A percentile compares a stretch with the other conserved stretches of the same genome.
phyloP scores from a whole-genome alignment of 257 asterid genomes.

The Plectranthus barbatus region DNA sequence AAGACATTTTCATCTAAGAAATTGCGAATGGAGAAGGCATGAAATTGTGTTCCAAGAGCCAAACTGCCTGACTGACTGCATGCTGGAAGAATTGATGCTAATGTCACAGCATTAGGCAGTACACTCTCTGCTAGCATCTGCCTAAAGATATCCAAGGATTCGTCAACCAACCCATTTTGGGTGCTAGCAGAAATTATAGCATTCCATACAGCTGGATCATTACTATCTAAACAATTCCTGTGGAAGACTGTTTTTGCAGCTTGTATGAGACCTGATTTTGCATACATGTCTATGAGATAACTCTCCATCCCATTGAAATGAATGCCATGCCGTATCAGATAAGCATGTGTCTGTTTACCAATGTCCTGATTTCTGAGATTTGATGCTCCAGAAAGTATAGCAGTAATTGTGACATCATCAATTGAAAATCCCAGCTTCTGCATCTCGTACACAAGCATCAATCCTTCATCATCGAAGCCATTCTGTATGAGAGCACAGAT shows the following conservation, averaged over 20 bases:
- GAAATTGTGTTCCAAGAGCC: conserved; percentile 59
- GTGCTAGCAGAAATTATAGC: conserved; percentile 68
- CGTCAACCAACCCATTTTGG: conserved; percentile 50
- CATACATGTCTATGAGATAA: conserved; percentile 75
- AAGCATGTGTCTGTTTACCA: conserved; percentile 70
- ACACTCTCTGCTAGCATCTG: conserved; percentile 53
- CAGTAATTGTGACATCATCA: conserved; percentile 58
- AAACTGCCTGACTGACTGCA: conserved; percentile 62
- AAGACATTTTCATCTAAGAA: conserved; percentile 54
- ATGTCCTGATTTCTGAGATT: conserved; percentile 46
- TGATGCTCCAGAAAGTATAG: conserved; percentile 69
- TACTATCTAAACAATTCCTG: conserved; percentile 19
- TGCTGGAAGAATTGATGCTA: conserved; percentile 76
- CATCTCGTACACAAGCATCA: conserved; percentile 73
- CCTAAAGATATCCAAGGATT: conserved; percentile 40
- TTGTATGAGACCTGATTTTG: conserved; percentile 45
- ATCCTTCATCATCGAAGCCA: conserved; percentile 51
- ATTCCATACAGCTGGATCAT: conserved; percentile 71
- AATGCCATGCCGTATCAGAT: conserved; percentile 48
- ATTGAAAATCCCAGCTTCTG: conserved; percentile 41
- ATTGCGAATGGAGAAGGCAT: conserved; percentile 56
- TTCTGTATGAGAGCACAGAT: conserved; percentile 65
- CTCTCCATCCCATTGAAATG: conserved; percentile 60
- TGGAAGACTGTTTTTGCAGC: conserved; percentile 44
- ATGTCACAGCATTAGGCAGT: conserved; percentile 62